Evolutionary conservation across 495 filamentous ascomycete genomes (phyloP), one percentile per base, ranked within the genome.

Genomic region (Cercophora samala): DNA sequence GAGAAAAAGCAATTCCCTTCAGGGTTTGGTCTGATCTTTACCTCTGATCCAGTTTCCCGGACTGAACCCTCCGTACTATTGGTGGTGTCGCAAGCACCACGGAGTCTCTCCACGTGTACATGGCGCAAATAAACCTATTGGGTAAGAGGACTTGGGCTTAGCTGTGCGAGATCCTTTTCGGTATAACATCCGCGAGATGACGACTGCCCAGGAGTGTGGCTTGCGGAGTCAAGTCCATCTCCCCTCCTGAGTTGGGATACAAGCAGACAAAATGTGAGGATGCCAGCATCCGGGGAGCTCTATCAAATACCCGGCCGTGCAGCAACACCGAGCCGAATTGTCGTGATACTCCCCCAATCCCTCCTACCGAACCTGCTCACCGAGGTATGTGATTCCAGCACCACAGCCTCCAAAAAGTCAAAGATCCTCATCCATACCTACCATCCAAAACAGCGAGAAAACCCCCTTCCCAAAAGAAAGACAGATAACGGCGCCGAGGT

Each of bases 391-490:
- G 15, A 29, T 29, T 29, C 13, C 15, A n/a, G n/a, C 37, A 11
- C 37, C 11, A 46, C 8, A 17, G 37, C 13, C 37, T 46, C 37
- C 37, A 9, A 46, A 11, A 46, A 13, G 37, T 13, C 15, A 46
- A n/a, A 56, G 54, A 21, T 56, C n/a, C 19, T 21, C 19, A 21
- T 56, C 22, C n/a, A 4, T 3, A 18, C 5, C 52, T 4, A n/a
- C n/a, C 52, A 11, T 15, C 52, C 52, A 54, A 21, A 54, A 54
- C 17, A 54, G 5, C 17, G 21, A 54, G 52, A 54, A 54, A 54
- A 54, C 13, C 52, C 13, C n/a, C n/a, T n/a, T n/a, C n/a, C 52
- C 21, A 56, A 56, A 56, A 56, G 54, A 56, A 21, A 60, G 24
- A 60, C 22, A 60, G 23, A 60, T 23, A 24, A 60, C 19, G 58